phyloP scores from a whole-genome alignment of 2,329 filamentous ascomycete genomes.

The Diaporthe velutina region DNA sequence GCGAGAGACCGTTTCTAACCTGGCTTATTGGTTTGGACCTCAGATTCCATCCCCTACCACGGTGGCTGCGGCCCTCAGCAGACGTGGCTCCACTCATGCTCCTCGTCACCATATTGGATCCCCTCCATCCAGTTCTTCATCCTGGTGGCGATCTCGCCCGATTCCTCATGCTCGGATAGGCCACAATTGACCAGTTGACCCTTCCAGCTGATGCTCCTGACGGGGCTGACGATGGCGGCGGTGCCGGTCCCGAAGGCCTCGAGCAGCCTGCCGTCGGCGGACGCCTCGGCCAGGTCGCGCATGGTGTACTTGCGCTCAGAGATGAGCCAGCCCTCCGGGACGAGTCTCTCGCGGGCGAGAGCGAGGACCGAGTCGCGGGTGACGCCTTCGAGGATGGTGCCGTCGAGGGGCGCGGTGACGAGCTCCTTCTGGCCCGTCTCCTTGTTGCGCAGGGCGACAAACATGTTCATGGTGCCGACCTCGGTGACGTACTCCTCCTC shows the following conservation, averaged over 20 bases:
- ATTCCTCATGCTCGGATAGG: slow-evolving; percentile 83
- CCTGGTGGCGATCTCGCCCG: slow-evolving; percentile 83
- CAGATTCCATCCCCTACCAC: neutral
- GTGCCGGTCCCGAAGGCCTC: slow-evolving; percentile 97
- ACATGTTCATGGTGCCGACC: slow-evolving; percentile 99
- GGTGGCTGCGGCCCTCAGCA: slow-evolving; percentile 46
- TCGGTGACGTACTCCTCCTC: slow-evolving; percentile 97
- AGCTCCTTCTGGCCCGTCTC: slow-evolving; percentile 92
- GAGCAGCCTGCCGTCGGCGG: slow-evolving; percentile 85
- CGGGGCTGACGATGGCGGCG: slow-evolving; percentile 91
- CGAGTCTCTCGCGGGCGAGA: slow-evolving; percentile 86
- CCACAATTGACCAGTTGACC: slow-evolving; percentile 86
- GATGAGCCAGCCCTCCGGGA: slow-evolving; percentile 88
- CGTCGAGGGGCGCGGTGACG: slow-evolving; percentile 94
- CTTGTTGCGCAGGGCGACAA: slow-evolving; percentile 86
- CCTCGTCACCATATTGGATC: slow-evolving; percentile 94
- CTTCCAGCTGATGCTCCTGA: slow-evolving; percentile 91
- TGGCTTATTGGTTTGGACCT: neutral
- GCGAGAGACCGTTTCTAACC: neutral
- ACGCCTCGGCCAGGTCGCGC: slow-evolving; percentile 84
- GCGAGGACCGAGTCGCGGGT: slow-evolving; percentile 91
- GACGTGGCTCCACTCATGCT: slow-evolving; percentile 88
- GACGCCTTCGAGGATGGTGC: slow-evolving; percentile 95
- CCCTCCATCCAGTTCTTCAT: slow-evolving; percentile 98
- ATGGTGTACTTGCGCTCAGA: slow-evolving; percentile 94